Conservation (phyloP, 2,329 filamentous ascomycete species). For the Lachnellula cervina region DNA sequence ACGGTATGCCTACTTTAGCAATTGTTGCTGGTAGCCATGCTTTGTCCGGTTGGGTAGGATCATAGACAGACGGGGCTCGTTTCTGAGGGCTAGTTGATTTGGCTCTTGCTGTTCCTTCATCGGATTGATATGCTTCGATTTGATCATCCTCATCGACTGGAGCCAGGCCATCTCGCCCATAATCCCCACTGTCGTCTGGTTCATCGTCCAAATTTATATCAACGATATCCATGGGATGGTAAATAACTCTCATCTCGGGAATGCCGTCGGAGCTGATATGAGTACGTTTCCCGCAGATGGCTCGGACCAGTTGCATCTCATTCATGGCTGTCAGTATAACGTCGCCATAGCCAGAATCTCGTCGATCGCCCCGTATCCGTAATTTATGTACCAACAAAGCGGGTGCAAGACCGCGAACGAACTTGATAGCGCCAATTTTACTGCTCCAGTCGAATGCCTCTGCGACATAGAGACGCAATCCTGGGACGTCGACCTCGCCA, state of each 20-base stretch:
- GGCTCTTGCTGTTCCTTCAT: constrained; percentile 13
- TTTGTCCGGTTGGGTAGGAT: constrained; percentile 61
- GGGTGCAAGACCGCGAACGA: constrained; percentile 74
- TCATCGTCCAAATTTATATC: constrained; percentile 72
- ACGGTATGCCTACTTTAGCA: constrained; percentile 58
- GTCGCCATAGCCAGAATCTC: constrained; percentile 33
- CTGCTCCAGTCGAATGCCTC: constrained; percentile 86
- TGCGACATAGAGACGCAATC: constrained; percentile 67
- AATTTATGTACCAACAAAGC: constrained; percentile 64
- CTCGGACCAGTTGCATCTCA: constrained; percentile 53
- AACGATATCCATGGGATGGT: constrained; percentile 70
- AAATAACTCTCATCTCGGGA: constrained; percentile 74
- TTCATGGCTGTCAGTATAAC: constrained; percentile 37
- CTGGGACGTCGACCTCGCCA: constrained; percentile 56
- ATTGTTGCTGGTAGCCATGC: constrained; percentile 65
- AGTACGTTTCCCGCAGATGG: constrained; percentile 61
- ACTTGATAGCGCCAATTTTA: constrained; percentile 73
- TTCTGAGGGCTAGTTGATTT: constrained; percentile 26
- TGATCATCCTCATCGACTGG: constrained; percentile 62
- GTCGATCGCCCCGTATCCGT: constrained; percentile 37
- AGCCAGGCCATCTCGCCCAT: constrained; percentile 50
- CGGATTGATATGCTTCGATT: constrained; percentile 34
- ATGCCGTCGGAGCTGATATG: constrained; percentile 72
- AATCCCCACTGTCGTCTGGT: constrained; percentile 44
- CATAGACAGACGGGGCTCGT: constrained; percentile 46